A percentile compares a stretch with the other conserved stretches of the same genome.
Evolutionary conservation across 257 asterid genomes (phyloP).

Genomic region (Solanum sejunctum): DNA sequence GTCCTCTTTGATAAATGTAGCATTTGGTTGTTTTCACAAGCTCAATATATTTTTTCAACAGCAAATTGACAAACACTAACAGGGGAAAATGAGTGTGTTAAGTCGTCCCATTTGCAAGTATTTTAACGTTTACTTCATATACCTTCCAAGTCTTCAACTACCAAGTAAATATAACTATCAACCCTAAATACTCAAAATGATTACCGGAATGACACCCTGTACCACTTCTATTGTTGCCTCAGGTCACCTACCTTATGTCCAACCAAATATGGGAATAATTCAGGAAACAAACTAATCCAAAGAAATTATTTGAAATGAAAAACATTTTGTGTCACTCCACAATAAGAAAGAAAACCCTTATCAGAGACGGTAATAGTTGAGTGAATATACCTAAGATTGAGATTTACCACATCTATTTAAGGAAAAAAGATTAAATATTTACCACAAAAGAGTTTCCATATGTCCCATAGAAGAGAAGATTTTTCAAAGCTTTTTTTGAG

Average conservation of each 20-base stretch:
- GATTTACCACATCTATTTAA: not conserved
- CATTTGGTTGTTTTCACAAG: not conserved
- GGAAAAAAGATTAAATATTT: not conserved
- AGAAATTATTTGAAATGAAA: not conserved
- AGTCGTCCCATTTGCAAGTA: not conserved
- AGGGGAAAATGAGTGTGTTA: not conserved
- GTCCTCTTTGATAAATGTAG: not conserved
- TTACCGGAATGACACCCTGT: not conserved
- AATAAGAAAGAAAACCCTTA: not conserved
- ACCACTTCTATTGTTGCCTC: not conserved
- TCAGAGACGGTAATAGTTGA: not conserved
- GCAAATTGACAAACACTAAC: not conserved
- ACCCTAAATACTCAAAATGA: not conserved
- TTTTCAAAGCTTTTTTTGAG: slow-evolving; percentile 53
- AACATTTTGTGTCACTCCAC: not conserved
- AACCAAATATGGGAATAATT: not conserved
- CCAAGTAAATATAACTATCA: not conserved
- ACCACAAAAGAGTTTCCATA: slow-evolving; percentile 41
- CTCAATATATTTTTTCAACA: not conserved
- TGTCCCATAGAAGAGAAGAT: slow-evolving; percentile 37
- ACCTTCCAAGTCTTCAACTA: not conserved
- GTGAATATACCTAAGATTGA: not conserved
- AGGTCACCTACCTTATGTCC: not conserved
- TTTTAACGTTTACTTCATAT: not conserved
- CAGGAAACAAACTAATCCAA: not conserved